These are phyloP conservation scores for Rhizophagus prolifer DNA, from an alignment of 192 early-diverging fungal species.

Conservation along the genomic window DNA sequence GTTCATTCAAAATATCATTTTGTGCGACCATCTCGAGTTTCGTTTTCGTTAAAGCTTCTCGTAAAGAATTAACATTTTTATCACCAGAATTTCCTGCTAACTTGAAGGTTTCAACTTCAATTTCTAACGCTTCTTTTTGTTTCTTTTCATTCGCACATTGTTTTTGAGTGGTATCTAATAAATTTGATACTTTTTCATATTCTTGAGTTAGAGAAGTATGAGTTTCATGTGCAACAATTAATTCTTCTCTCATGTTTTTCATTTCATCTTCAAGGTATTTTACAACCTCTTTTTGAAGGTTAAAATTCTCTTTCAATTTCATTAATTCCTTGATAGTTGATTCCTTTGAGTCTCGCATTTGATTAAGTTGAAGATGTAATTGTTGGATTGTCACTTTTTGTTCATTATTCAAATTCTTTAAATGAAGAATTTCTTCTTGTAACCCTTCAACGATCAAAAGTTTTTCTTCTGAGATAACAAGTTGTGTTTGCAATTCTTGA, in stretches of 20 bases:
- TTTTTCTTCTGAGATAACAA: background rate
- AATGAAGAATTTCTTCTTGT: background rate
- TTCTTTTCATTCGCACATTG: slow-evolving; percentile 6
- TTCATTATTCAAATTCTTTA: background rate
- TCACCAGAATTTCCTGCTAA: background rate
- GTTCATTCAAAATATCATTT: slow-evolving; percentile 14
- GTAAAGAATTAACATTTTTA: background rate
- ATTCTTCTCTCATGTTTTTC: slow-evolving; percentile 6
- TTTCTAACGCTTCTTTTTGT: background rate
- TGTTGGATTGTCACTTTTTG: background rate
- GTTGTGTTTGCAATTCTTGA: background rate
- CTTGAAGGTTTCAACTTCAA: slow-evolving; percentile 1
- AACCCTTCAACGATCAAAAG: background rate
- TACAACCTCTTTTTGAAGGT: slow-evolving; percentile 1
- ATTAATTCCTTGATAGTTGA: background rate
- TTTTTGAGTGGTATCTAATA: background rate
- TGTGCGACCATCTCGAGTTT: slow-evolving; percentile 9
- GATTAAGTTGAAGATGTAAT: background rate
- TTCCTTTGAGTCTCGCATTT: background rate
- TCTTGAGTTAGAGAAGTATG: background rate
- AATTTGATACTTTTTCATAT: slow-evolving; percentile 2
- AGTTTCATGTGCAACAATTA: background rate
- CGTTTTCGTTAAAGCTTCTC: background rate
- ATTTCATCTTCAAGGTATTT: slow-evolving; percentile 10
- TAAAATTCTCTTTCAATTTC: background rate